Percentiles rank a stretch among this genome's conserved stretches.
Evolutionary conservation across 1,284 basidiomycete species (phyloP).

Genomic region (Hemileia vastatrix): DNA sequence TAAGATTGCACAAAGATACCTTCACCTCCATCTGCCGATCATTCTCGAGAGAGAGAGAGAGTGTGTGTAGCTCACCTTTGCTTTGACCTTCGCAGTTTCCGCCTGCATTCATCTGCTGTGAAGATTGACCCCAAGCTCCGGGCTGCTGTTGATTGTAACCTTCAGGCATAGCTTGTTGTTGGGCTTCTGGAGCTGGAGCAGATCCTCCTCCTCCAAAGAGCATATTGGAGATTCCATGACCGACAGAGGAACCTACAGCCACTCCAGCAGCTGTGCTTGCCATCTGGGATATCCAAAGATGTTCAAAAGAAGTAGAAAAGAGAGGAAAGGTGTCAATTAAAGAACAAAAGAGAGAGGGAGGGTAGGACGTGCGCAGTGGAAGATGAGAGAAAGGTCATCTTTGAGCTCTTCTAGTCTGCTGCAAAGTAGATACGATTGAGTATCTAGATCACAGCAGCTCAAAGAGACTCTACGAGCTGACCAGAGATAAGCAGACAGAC

Average conservation of each 20-base stretch:
- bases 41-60: too few species aligned
- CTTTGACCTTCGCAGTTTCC: slow-evolving; percentile 51
- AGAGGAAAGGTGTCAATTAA: background rate
- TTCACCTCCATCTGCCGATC: too few species aligned
- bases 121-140: slow-evolving; percentile 2
- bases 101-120: slow-evolving; percentile 29
- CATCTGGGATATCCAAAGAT: slow-evolving; percentile 53
- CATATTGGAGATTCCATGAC: slow-evolving; percentile 73
- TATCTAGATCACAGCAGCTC: too few species aligned
- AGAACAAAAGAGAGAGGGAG: background rate
- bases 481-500: too few species aligned
- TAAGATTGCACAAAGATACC: too few species aligned
- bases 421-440: too few species aligned
- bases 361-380: background rate
- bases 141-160: slow-evolving; percentile 49
- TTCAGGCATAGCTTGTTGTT: slow-evolving; percentile 45
- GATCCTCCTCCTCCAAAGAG: slow-evolving; percentile 60
- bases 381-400: background rate
- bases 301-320: slow-evolving; percentile 32
- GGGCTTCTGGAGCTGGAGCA: slow-evolving; percentile 48
- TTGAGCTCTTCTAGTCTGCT: background rate
- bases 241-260: slow-evolving; percentile 69
- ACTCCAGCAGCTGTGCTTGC: slow-evolving; percentile 80
- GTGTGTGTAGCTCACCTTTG: slow-evolving; percentile 46
- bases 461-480: too few species aligned